Evolutionary conservation across 2,329 filamentous ascomycete genomes (phyloP).

Genomic region (Pezicula radicicola): DNA sequence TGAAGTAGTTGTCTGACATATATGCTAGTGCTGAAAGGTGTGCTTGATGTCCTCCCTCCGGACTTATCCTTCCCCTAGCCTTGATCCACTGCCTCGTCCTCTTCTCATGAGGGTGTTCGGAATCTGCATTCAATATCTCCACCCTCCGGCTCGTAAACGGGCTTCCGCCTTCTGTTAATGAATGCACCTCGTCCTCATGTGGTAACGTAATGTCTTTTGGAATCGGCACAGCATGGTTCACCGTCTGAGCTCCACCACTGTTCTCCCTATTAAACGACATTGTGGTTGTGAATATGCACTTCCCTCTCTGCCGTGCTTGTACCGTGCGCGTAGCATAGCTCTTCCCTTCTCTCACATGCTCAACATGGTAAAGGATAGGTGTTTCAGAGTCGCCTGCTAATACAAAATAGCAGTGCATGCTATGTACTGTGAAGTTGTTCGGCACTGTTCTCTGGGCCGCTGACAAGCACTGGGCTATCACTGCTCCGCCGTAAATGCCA

Average conservation of each 20-base stretch:
- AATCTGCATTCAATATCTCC: constrained; percentile 51
- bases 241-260: constrained; percentile 46
- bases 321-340: constrained; percentile 92
- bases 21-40: constrained; percentile 89
- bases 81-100: constrained; percentile 73
- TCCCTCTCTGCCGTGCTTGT: constrained; percentile 86
- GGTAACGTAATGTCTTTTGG: constrained; percentile 41
- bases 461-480: constrained; percentile 87
- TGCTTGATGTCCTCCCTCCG: constrained; percentile 70
- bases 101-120: constrained; percentile 57
- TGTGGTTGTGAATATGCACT: constrained; percentile 93
- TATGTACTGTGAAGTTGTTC: constrained; percentile 78
- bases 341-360: constrained; percentile 85
- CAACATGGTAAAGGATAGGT: constrained; percentile 92
- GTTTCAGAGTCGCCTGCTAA: constrained; percentile 82
- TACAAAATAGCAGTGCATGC: constrained; percentile 99
- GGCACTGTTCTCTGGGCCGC: constrained; percentile 88
- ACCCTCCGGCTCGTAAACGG: constrained; percentile 58
- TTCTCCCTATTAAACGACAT: constrained; percentile 78
- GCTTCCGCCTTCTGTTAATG: constrained; percentile 26
- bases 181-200: constrained; percentile 40
- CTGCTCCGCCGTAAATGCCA: constrained; percentile 89
- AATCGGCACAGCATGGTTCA: constrained; percentile 64
- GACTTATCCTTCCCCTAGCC: constrained; percentile 70
- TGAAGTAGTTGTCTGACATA: constrained; percentile 90